Conservation (phyloP, 176 grass and related monocot species). For the Eleusine coracana region DNA sequence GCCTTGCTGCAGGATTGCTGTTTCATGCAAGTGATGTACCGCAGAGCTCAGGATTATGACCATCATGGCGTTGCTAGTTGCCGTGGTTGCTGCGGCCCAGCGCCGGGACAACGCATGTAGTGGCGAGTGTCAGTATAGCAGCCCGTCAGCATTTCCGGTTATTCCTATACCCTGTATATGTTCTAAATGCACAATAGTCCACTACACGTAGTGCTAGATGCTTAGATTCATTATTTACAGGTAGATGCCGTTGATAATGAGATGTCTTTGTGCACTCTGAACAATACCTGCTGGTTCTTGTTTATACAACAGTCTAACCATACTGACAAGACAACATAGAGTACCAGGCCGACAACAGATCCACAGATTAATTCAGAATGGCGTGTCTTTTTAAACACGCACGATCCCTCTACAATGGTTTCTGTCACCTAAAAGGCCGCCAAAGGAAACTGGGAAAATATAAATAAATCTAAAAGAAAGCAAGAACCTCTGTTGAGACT, state of each 20-base stretch:
- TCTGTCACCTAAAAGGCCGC: slow-evolving; percentile 29
- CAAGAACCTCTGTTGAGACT: slow-evolving; percentile 31
- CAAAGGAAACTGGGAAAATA: slow-evolving; percentile 34
- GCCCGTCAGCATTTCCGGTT: too few species aligned
- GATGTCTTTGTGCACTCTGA: slow-evolving; percentile 32
- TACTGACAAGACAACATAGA: slow-evolving; percentile 26
- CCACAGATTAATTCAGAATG: slow-evolving; percentile 26
- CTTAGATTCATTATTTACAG: not conserved
- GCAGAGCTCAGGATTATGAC: too few species aligned
- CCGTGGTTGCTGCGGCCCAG: too few species aligned
- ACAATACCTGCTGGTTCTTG: slow-evolving; percentile 38
- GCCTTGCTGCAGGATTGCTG: too few species aligned
- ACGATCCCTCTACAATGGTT: slow-evolving; percentile 37
- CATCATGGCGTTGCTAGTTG: too few species aligned
- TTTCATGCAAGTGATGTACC: too few species aligned
- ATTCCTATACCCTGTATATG: not conserved
- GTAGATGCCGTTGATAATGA: slow-evolving; percentile 8
- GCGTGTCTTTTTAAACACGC: slow-evolving; percentile 45
- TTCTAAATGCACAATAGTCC: not conserved
- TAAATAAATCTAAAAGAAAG: slow-evolving; percentile 33
- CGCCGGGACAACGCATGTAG: too few species aligned
- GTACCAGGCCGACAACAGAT: slow-evolving; percentile 21
- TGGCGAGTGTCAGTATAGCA: too few species aligned
- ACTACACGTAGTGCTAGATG: too few species aligned
- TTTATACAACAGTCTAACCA: slow-evolving; percentile 41